Conservation (phyloP, 1,284 basidiomycete species). For the Butyriboletus appendiculatus region DNA sequence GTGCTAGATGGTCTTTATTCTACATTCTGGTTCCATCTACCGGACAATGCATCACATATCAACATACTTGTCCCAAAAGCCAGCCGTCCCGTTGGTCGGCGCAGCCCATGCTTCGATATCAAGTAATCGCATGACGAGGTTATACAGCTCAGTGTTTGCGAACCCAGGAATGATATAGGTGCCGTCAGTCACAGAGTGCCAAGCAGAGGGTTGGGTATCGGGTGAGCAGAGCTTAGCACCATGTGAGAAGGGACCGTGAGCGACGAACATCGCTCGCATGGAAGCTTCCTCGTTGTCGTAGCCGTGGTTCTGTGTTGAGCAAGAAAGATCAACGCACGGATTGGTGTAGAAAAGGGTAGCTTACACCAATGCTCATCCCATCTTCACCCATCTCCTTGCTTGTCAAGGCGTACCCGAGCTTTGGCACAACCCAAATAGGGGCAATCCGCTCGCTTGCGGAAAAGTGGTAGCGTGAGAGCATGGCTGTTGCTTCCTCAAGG, state of each 20-base stretch:
- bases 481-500: conserved; percentile 39
- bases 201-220: conserved; percentile 45
- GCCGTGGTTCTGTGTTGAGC: conserved; percentile 64
- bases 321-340: not conserved
- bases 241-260: conserved; percentile 82
- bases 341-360: conserved; percentile 29
- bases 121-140: conserved; percentile 55
- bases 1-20: not conserved
- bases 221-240: conserved; percentile 51
- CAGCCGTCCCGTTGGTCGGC: conserved; percentile 71
- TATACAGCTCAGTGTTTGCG: conserved; percentile 83
- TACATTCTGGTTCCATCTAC: not conserved
- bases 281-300: conserved; percentile 76
- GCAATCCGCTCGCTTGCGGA: conserved; percentile 73
- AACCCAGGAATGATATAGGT: conserved; percentile 77
- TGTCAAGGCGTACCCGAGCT: conserved; percentile 74
- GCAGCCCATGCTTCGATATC: conserved; percentile 62
- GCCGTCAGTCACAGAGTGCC: conserved; percentile 64
- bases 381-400: conserved; percentile 60
- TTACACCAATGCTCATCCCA: conserved; percentile 72
- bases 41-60: conserved; percentile 10
- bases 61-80: conserved; percentile 81
- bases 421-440: conserved; percentile 72
- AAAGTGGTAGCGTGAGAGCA: conserved; percentile 84
- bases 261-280: conserved; percentile 91